phyloP scores from a whole-genome alignment of 2,329 filamentous ascomycete species.

The Cladosporium sp. region DNA sequence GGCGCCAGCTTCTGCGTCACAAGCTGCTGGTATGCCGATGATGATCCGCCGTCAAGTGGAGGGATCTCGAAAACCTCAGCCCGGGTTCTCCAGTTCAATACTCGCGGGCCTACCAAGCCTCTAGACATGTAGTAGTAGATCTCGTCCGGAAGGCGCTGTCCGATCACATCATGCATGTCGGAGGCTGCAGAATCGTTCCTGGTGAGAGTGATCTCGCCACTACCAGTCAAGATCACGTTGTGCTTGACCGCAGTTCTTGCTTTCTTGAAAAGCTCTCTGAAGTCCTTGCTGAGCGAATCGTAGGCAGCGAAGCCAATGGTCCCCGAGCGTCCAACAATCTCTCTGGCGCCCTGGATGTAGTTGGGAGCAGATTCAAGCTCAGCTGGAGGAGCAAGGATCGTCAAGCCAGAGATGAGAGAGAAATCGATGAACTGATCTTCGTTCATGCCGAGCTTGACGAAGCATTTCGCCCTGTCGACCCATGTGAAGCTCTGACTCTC shows the following conservation, averaged over 20 bases:
- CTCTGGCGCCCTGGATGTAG: constrained; percentile 74
- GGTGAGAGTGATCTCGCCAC: constrained; percentile 75
- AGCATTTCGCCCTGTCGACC: constrained; percentile 57
- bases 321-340: constrained; percentile 67
- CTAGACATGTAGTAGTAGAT: constrained; percentile 86
- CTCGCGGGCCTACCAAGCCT: constrained; percentile 75
- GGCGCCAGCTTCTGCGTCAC: constrained; percentile 73
- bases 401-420: constrained; percentile 77
- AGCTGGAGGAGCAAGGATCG: constrained; percentile 61
- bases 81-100: constrained; percentile 81
- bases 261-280: constrained; percentile 83
- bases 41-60: constrained; percentile 81
- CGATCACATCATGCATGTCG: constrained; percentile 87
- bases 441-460: constrained; percentile 65
- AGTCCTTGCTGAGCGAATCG: constrained; percentile 75
- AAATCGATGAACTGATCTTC: constrained; percentile 80
- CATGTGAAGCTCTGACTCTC: constrained; percentile 65
- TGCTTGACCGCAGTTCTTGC: constrained; percentile 84
- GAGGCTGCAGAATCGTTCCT: constrained; percentile 73
- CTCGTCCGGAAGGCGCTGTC: constrained; percentile 86
- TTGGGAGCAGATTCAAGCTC: constrained; percentile 55
- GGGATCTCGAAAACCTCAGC: constrained; percentile 76
- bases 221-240: constrained; percentile 75
- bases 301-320: constrained; percentile 71
- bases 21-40: constrained; percentile 77